Evolutionary conservation across 179 eudicot genomes (phyloP), one percentile per base, ranked within the genome.

Genomic region (Silene vulgaris): DNA sequence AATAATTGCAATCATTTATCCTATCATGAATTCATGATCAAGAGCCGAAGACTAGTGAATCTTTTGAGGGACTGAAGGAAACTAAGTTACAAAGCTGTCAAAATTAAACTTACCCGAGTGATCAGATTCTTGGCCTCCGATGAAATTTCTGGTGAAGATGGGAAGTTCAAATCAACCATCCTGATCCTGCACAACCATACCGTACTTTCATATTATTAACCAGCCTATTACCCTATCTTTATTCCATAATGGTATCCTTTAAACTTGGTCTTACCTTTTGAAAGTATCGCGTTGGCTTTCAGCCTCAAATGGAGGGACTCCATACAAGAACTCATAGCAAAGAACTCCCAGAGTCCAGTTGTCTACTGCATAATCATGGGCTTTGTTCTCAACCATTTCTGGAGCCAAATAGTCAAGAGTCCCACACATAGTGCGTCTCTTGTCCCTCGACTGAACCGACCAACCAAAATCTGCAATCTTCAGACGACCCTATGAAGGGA

Each of bases 401-500:
- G 99, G 99, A 56, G 99, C 97, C 79, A 92, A 75, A 79, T 94
- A 94, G 79, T 92, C 98, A 57, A 94, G 81, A 43, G 98, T 92
- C 74, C 97, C 96, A 82, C 99, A 95, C 93, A 89, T 92, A 14
- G 98, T 92, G 79, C 79, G 91, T 48, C 98, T 89, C 84, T 92
- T 92, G 85, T 71, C 84, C 76, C 81, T 83, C 50, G 95, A 88
- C 75, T 95, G 96, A 13, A 92, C 99, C n/a, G 99, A 95, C 99
- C 99, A 92, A 23, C 97, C 97, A 72, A 94, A 94, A 74, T 94
- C 98, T 37, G 96, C 97, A 81, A 92, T 90, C 86, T 94, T 95
- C 75, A 95, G 81, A 74, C 89, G 90, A 59, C 93, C 80, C 80
- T 78, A 17, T 54, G 6, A 4, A 26, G 12, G 5, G 4, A 35